Evolutionary conservation across 495 filamentous ascomycete species (phyloP), one percentile per base, ranked within the genome.

Genomic region (Astrothelium subdiscretum): DNA sequence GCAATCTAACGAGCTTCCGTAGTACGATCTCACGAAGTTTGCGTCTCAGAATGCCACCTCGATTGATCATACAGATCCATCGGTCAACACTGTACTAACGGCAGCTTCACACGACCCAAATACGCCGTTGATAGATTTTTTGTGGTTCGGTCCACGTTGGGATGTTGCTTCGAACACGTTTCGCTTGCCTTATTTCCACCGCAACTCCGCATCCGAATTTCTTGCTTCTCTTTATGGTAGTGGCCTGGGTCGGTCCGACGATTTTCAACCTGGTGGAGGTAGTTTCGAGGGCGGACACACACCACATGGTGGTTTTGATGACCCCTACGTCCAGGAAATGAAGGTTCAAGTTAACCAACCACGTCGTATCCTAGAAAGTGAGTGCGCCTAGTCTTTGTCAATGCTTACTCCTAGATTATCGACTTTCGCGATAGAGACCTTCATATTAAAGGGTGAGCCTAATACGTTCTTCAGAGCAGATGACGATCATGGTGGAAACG

Each of bases 221-320:
- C 79, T 81, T 76, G 79, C 79, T 32, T 71, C 79, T 8, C 77
- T 82, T 66, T 81, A 82, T 64, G 80, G 81, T 48, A 76, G 75
- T 0, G 81, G 81, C 63, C 77, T 75, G 60, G 83, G 80, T 10
- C 80, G 81, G 32, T 75, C 75, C n/a, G 76, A 78, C 32, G 78
- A 76, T 27, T 91, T 91, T 62, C 74, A 77, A 65, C 77, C 79
- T 0, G 83, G 81, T 18, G 80, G 81, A 29, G 74, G 82, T 40
- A 81, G 78, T 20, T 80, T 85, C 35, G 35, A 38, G 15, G 35
- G 35, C 15, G 35, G 35, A 38, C 35, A 38, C 35, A 38, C 35
- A 6, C 35, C 35, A 38, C 35, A 38, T 15, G 35, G 35, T 15
- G 35, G 35, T 38, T 38, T 38, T 15, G 35, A 38, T 15, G 35